Evolutionary conservation across 345 rosid species (phyloP).

Genomic region (Trapa bicornis): DNA sequence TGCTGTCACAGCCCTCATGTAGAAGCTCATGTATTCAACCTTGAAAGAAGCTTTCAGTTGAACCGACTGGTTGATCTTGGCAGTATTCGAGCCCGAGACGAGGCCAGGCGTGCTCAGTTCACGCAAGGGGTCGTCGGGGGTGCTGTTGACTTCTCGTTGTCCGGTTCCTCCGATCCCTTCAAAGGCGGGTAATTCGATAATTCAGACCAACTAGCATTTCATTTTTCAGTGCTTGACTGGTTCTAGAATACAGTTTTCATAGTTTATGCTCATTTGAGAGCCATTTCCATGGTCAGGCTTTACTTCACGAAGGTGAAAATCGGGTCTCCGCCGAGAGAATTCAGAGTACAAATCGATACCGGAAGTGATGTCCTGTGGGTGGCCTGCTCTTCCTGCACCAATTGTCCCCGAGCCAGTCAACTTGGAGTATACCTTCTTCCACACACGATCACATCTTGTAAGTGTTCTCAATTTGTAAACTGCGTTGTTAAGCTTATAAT

Average conservation of each 20-base stretch:
- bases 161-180: slow-evolving; percentile 74
- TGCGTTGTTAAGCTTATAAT: slow-evolving; percentile 5
- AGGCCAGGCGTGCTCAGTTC: slow-evolving; percentile 48
- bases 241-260: background rate
- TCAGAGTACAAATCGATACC: slow-evolving; percentile 91
- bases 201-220: background rate
- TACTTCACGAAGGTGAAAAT: slow-evolving; percentile 85
- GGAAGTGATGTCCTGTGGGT: slow-evolving; percentile 94
- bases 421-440: slow-evolving; percentile 43
- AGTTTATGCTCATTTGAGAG: slow-evolving; percentile 1
- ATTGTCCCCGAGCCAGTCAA: slow-evolving; percentile 72
- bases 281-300: slow-evolving; percentile 38
- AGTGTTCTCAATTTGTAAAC: slow-evolving; percentile 7
- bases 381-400: slow-evolving; percentile 56
- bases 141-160: slow-evolving; percentile 47
- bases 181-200: slow-evolving; percentile 50
- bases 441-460: background rate
- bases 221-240: background rate
- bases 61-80: slow-evolving; percentile 19
- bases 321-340: slow-evolving; percentile 87
- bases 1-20: background rate
- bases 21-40: slow-evolving; percentile 5
- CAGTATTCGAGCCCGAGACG: slow-evolving; percentile 50
- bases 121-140: slow-evolving; percentile 39
- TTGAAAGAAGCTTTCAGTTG: background rate